Percentiles rank a stretch among this genome's conserved stretches.
Evolutionary conservation across 208 protist genomes (phyloP).

Genomic region (Trypanosoma congolense): DNA sequence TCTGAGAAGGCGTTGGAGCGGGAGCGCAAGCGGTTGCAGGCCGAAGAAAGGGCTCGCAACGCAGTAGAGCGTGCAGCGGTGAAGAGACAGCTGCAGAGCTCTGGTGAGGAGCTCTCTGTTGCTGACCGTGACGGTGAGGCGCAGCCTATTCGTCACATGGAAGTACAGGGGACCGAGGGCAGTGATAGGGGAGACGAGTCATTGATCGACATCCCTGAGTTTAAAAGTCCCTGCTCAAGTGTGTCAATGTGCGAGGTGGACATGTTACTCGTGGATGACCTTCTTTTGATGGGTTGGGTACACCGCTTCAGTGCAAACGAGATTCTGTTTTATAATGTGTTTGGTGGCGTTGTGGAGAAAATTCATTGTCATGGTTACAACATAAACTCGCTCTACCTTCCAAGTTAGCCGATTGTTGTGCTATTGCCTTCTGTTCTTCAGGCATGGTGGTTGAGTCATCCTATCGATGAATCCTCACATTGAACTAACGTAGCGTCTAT

Average conservation of each 20-base stretch:
- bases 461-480: no score
- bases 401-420: conserved; percentile 13
- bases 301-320: conserved; percentile 66
- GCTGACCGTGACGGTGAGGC: conserved; percentile 59
- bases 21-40: conserved; percentile 34
- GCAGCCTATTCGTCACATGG: conserved; percentile 47
- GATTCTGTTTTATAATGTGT: conserved; percentile 59
- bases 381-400: conserved; percentile 51
- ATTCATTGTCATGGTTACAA: conserved; percentile 73
- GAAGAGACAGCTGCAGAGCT: conserved; percentile 11
- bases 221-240: conserved; percentile 55
- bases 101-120: conserved; percentile 4
- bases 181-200: conserved; percentile 6
- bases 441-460: no score
- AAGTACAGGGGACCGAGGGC: conserved; percentile 10
- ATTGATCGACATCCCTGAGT: conserved; percentile 23
- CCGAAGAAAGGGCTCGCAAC: conserved; percentile 35
- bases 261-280: conserved; percentile 81
- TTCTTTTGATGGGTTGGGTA: conserved; percentile 64
- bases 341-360: conserved; percentile 52
- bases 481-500: no score
- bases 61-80: conserved; percentile 26
- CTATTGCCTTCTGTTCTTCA: conserved; percentile 1
- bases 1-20: conserved; percentile 56
- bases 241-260: conserved; percentile 80